These are phyloP conservation scores for Ensete glaucum DNA, from an alignment of 176 grass and related monocot genomes.

Conservation along the genomic window DNA sequence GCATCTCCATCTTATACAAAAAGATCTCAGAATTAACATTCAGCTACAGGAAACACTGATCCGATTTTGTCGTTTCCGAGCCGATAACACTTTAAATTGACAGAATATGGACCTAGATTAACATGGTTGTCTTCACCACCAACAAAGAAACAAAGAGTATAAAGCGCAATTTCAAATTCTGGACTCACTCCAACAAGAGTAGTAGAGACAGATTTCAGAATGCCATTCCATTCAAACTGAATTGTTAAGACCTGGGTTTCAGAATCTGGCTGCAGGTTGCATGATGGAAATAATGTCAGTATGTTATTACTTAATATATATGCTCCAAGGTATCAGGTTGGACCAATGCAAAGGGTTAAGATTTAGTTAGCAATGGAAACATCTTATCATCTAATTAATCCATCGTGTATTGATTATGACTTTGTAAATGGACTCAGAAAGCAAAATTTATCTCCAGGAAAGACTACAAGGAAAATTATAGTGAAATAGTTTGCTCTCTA, in stretches of 20 bases:
- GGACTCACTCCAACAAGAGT: slow-evolving; percentile 83
- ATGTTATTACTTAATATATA: neutral
- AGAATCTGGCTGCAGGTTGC: slow-evolving; percentile 62
- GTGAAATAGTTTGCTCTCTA: too few relatives aligned
- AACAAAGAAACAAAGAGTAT: slow-evolving; percentile 81
- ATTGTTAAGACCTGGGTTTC: slow-evolving; percentile 74
- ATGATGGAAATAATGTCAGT: neutral
- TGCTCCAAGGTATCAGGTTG: neutral
- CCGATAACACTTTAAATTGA: slow-evolving; percentile 87
- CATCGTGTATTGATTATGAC: too few relatives aligned
- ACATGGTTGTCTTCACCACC: slow-evolving; percentile 78
- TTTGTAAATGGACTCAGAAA: too few relatives aligned
- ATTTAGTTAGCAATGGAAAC: neutral
- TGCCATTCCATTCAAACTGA: slow-evolving; percentile 87
- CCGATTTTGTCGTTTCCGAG: slow-evolving; percentile 79
- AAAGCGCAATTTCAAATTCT: slow-evolving; percentile 90
- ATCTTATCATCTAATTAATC: neutral
- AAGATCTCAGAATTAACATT: slow-evolving; percentile 37
- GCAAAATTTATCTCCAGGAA: too few relatives aligned
- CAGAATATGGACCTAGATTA: slow-evolving; percentile 54
- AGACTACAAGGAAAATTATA: too few relatives aligned
- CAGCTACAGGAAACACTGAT: slow-evolving; percentile 74
- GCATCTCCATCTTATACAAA: neutral
- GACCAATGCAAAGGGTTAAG: neutral
- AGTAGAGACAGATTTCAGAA: slow-evolving; percentile 92